Base-by-base conservation (phyloP, 352 stramenopile species). In the Plasmopara muralis region DNA sequence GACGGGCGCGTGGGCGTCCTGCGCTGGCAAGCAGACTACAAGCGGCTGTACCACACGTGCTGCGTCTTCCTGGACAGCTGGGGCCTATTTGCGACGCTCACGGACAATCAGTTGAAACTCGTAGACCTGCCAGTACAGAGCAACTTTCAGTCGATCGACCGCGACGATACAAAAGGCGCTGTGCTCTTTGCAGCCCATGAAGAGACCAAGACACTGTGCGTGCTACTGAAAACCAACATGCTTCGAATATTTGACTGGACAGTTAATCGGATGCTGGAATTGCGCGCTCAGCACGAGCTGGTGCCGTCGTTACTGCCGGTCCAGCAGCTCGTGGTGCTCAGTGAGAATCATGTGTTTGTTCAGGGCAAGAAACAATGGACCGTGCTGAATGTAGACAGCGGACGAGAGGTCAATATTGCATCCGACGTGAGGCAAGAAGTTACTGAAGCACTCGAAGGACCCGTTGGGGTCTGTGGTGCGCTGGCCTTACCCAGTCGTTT, bases 231-330 rank as follows among this genome's bases (percentile, higher is more conserved):
- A 67, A 72, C 68, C 44, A 70, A 79, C 37, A 64, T 49, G n/a
- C 52, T 93, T 10, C 75, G 76, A 40, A 70, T 89, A 29, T 88
- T 76, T 50, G 79, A 93, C 66, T 90, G 82, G 79, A 90, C 70
- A 1, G 65, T 68, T 25, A 80, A 74, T 44, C 53, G 66, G 15
- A 47, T 64, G 25, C 62, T 90, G 25, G 67, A 83, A 38, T 41
- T 75, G 8, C 77, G 82, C 7, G 61, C 62, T 8, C 67, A 83
- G 54, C 77, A 88, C 48, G 77, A 90, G 8, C 46, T 92, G 25
- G 50, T 48, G 42, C 57, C 20, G 28, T 48, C 55, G 20, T 29
- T 49, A 28, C 50, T 78, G 14, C 72, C 69, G 0, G 68, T 85
- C 9, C 71, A 78, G 33, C 66, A 83, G 34, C 57, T 92, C 18